These are phyloP conservation scores for Lathyrus oleraceus DNA, from an alignment of 306 rosid genomes.

Conservation along the genomic window DNA sequence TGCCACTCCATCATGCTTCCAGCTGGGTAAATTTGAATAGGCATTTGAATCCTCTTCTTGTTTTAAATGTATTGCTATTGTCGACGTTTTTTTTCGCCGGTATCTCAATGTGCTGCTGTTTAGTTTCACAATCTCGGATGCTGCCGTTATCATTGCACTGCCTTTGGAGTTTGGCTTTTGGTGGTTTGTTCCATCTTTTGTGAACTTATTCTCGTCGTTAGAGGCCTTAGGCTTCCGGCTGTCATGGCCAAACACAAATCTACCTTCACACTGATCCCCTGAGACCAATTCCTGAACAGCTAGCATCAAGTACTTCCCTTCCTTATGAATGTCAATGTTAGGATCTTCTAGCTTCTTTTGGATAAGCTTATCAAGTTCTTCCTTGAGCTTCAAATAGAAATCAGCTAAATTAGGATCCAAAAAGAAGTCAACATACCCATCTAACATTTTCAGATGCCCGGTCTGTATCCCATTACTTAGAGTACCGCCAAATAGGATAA, in stretches of 20 bases:
- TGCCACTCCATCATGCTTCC: too few species aligned
- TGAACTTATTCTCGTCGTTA: slow-evolving; percentile 57
- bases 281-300: slow-evolving; percentile 79
- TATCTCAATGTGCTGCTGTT: too few species aligned
- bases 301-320: slow-evolving; percentile 82
- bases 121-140: too few species aligned
- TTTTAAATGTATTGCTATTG: too few species aligned
- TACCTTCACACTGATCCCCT: slow-evolving; percentile 96
- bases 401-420: slow-evolving; percentile 90
- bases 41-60: too few species aligned
- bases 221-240: slow-evolving; percentile 57
- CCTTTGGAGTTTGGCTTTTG: too few species aligned
- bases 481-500: slow-evolving; percentile 81
- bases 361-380: slow-evolving; percentile 77
- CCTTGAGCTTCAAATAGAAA: slow-evolving; percentile 84
- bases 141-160: too few species aligned
- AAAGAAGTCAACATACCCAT: slow-evolving; percentile 83
- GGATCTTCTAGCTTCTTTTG: slow-evolving; percentile 91
- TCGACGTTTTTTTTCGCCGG: too few species aligned
- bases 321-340: slow-evolving; percentile 74
- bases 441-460: slow-evolving; percentile 92
- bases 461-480: slow-evolving; percentile 74
- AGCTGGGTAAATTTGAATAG: too few species aligned
- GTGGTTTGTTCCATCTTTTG: slow-evolving; percentile 89
- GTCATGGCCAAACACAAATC: slow-evolving; percentile 92